phyloP scores from a whole-genome alignment of 148 eudicot species.

The Drosera capensis region DNA sequence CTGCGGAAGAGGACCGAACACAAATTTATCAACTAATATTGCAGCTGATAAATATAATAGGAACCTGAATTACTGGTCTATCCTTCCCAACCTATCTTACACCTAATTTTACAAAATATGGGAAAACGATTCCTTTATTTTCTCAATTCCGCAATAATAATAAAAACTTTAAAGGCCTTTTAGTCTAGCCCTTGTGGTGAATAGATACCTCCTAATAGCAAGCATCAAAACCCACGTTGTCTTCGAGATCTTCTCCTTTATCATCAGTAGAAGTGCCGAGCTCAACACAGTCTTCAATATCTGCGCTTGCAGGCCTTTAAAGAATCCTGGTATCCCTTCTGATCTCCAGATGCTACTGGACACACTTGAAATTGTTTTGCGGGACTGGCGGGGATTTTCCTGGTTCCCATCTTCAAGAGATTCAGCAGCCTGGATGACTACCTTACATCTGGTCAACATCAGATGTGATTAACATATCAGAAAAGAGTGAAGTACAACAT shows the following conservation, averaged over 20 bases:
- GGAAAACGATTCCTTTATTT: too few species aligned
- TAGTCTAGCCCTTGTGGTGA: conserved; percentile 22
- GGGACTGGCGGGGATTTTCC: conserved; percentile 19
- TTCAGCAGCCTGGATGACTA: conserved; percentile 76
- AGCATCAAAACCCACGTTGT: conserved; percentile 69
- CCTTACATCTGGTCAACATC: conserved; percentile 97
- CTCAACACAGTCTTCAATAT: conserved; percentile 85
- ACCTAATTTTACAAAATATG: too few species aligned
- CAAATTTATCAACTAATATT: too few species aligned
- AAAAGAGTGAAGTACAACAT: neutral
- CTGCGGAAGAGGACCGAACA: too few species aligned
- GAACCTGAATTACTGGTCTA: too few species aligned
- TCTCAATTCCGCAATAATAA: neutral
- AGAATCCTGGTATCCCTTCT: conserved; percentile 73
- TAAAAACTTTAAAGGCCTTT: conserved; percentile 37
- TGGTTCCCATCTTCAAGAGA: conserved; percentile 24
- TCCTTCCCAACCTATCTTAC: too few species aligned
- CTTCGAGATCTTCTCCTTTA: conserved; percentile 89
- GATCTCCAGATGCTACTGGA: conserved; percentile 50
- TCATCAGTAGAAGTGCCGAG: conserved; percentile 87
- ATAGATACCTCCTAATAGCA: conserved; percentile 45
- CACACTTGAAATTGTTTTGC: conserved; percentile 43
- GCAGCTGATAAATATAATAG: too few species aligned
- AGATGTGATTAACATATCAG: conserved; percentile 3
- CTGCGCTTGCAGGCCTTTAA: conserved; percentile 80